Percentiles rank a stretch among this genome's conserved stretches.
Evolutionary conservation across 208 protist species (phyloP).

Genomic region (Crithidia brevicula): DNA sequence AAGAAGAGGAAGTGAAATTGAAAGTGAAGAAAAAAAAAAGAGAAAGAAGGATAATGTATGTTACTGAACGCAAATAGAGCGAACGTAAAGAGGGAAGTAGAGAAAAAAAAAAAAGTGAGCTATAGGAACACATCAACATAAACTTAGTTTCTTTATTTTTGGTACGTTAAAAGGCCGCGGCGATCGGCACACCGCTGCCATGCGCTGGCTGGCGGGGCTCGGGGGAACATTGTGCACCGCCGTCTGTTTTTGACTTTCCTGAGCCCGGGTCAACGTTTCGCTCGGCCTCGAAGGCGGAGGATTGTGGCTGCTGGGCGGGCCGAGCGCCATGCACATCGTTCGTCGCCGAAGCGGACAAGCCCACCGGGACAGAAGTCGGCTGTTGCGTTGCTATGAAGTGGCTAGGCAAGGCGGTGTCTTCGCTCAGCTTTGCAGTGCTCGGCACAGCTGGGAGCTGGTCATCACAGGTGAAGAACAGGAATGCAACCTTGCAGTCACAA

Average conservation of each 20-base stretch:
- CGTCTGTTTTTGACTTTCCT: not conserved
- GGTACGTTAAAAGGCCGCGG: no score
- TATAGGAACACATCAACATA: constrained; percentile 1
- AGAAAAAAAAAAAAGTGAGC: not conserved
- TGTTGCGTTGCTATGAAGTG: not conserved
- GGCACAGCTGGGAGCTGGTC: not conserved
- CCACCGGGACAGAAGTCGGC: not conserved
- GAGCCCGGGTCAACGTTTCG: not conserved
- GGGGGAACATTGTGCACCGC: no score
- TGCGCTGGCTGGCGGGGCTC: not conserved
- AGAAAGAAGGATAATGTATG: constrained; percentile 1
- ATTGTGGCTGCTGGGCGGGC: no score
- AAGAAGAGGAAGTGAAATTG: not conserved
- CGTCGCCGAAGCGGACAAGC: not conserved
- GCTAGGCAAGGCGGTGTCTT: not conserved
- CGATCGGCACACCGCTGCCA: not conserved
- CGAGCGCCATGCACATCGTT: constrained; percentile 1
- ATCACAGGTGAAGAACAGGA: constrained; percentile 19
- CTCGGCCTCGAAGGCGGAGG: not conserved
- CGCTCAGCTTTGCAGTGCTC: not conserved
- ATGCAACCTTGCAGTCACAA: constrained; percentile 14
- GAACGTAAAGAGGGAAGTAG: not conserved
- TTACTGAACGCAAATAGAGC: no score
- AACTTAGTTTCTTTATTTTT: no score
- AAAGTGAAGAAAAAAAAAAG: constrained; percentile 6